These are phyloP conservation scores for Sugiyamaella chiloensis DNA, from an alignment of 805 yeast genomes.

Conservation along the genomic window DNA sequence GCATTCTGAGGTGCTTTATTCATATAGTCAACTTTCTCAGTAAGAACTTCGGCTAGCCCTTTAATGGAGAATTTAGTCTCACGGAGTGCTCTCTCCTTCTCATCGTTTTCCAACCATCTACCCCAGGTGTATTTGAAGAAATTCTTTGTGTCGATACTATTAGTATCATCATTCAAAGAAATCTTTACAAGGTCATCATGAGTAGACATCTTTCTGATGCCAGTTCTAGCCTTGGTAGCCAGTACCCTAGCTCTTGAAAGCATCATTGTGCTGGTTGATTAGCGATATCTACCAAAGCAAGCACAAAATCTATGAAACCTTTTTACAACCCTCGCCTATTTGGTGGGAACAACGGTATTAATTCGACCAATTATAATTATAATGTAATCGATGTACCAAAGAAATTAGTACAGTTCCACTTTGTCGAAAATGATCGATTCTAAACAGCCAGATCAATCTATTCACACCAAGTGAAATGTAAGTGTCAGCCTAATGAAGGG, in stretches of 20 bases:
- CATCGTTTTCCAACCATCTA: slow-evolving; percentile 83
- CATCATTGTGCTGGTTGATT: too few species aligned
- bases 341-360: too few species aligned
- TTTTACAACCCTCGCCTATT: too few species aligned
- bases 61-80: slow-evolving; percentile 76
- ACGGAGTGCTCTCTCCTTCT: slow-evolving; percentile 67
- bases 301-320: too few species aligned
- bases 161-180: slow-evolving; percentile 15
- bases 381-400: too few species aligned
- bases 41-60: slow-evolving; percentile 52
- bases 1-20: slow-evolving; percentile 42
- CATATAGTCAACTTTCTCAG: slow-evolving; percentile 29
- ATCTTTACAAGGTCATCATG: slow-evolving; percentile 16
- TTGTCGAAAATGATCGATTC: too few species aligned
- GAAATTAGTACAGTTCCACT: too few species aligned
- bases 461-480: too few species aligned
- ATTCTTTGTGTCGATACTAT: slow-evolving; percentile 17
- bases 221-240: not conserved
- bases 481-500: too few species aligned
- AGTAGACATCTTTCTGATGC: not conserved
- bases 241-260: not conserved
- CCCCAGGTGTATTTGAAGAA: slow-evolving; percentile 95
- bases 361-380: too few species aligned
- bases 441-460: too few species aligned
- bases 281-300: too few species aligned